Evolutionary conservation across 768 basidiomycete genomes (phyloP).

Genomic region (Lactarius pseudohatsudake): DNA sequence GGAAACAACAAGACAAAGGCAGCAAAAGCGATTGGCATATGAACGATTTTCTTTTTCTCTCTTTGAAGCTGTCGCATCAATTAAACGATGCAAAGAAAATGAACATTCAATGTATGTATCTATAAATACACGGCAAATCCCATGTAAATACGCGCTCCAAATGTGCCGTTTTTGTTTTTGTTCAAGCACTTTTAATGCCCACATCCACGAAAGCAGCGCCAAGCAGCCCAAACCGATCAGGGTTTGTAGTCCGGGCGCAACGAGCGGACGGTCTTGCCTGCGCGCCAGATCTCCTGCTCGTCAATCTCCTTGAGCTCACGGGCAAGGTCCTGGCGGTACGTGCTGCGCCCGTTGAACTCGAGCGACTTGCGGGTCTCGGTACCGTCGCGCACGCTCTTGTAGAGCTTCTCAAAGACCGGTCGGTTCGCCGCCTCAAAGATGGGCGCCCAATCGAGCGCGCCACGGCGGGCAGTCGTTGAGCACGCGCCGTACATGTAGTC

Average conservation of each 20-base stretch:
- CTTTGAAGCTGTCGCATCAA: neutral
- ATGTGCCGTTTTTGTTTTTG: slow-evolving; percentile 3
- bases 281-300: slow-evolving; percentile 98
- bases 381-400: slow-evolving; percentile 91
- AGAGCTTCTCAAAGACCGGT: slow-evolving; percentile 93
- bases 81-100: neutral
- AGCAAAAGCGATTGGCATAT: neutral
- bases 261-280: slow-evolving; percentile 91
- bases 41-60: neutral
- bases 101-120: neutral
- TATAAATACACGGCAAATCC: slow-evolving; percentile 10
- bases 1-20: slow-evolving; percentile 33
- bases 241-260: slow-evolving; percentile 84
- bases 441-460: slow-evolving; percentile 99
- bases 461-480: slow-evolving; percentile 98
- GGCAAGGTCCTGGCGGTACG: slow-evolving; percentile 91
- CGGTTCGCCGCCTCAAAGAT: slow-evolving; percentile 92
- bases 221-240: slow-evolving; percentile 11
- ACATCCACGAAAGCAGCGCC: neutral
- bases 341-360: slow-evolving; percentile 90
- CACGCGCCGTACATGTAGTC: slow-evolving; percentile 99
- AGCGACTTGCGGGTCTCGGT: slow-evolving; percentile 96
- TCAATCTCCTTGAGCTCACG: slow-evolving; percentile 93
- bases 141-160: slow-evolving; percentile 5
- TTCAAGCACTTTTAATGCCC: neutral